A percentile compares a stretch with the other conserved stretches of the same genome.
These are phyloP conservation scores for Penicillium vulpinum DNA, from an alignment of 2,329 filamentous ascomycete species.

Conservation along the genomic window DNA sequence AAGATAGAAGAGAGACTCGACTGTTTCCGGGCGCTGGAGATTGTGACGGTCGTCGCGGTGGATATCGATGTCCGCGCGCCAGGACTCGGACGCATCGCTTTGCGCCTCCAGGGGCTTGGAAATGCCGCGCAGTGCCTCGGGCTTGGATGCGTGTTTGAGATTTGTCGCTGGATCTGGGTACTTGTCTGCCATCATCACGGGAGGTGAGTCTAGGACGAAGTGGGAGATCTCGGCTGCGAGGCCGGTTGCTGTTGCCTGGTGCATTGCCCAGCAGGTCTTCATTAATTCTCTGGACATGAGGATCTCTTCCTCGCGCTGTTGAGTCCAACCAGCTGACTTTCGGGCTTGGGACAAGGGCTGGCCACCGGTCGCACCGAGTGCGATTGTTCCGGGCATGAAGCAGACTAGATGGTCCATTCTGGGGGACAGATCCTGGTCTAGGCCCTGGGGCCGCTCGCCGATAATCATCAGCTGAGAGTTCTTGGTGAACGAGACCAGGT, in stretches of 20 bases:
- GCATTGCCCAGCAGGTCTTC: constrained; percentile 98
- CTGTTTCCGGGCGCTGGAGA: constrained; percentile 89
- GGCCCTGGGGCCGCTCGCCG: constrained; percentile 76
- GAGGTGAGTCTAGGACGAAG: constrained; percentile 73
- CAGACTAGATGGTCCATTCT: constrained; percentile 99
- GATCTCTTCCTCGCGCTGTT: constrained; percentile 83
- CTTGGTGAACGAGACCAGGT: constrained; percentile 85
- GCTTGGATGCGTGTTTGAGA: constrained; percentile 35
- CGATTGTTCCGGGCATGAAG: constrained; percentile 96
- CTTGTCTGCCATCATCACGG: constrained; percentile 51
- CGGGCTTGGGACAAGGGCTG: constrained; percentile 72
- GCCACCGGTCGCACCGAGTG: constrained; percentile 80
- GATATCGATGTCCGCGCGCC: constrained; percentile 77
- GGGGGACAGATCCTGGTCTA: constrained; percentile 60
- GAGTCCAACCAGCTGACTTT: constrained; percentile 70
- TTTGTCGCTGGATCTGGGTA: constrained; percentile 35
- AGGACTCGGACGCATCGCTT: constrained; percentile 45
- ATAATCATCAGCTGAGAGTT: constrained; percentile 82
- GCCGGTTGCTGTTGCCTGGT: constrained; percentile 83
- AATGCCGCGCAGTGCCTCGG: constrained; percentile 35
- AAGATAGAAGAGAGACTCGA: constrained; percentile 98
- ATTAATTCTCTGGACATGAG: constrained; percentile 83
- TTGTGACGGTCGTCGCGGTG: constrained; percentile 87
- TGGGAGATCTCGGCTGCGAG: constrained; percentile 94
- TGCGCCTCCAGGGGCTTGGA: constrained; percentile 37